Evolutionary conservation across 345 rosid species (phyloP).

Genomic region (Salix exigua): DNA sequence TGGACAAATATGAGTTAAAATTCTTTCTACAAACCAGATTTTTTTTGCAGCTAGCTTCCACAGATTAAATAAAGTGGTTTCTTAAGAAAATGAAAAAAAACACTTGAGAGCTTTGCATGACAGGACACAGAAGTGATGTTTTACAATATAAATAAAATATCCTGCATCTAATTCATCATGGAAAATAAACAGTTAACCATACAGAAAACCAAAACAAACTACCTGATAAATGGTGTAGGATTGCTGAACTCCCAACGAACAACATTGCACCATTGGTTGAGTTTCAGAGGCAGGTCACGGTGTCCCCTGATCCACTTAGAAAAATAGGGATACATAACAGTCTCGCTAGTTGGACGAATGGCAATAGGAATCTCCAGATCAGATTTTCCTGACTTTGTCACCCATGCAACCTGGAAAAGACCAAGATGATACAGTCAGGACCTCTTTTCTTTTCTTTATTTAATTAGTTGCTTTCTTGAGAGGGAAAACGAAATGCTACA

Average conservation of each 20-base stretch:
- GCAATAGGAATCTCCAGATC: conserved; percentile 92
- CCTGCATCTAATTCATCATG: neutral
- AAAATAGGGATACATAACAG: conserved; percentile 95
- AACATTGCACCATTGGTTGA: conserved; percentile 99
- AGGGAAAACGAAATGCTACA: neutral
- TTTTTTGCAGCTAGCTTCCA: neutral
- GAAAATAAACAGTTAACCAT: neutral
- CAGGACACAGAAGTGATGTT: neutral
- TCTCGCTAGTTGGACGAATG: conserved; percentile 97
- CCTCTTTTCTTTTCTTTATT: neutral
- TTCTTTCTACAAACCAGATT: neutral
- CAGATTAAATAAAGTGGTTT: neutral
- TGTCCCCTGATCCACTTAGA: conserved; percentile 99
- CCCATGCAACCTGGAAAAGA: conserved; percentile 87
- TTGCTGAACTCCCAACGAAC: conserved; percentile 99
- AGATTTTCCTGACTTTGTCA: conserved; percentile 83
- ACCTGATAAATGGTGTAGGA: conserved; percentile 99
- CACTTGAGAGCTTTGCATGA: neutral
- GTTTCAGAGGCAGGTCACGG: conserved; percentile 91
- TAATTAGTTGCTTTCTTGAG: neutral
- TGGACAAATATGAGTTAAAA: neutral
- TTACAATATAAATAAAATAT: neutral
- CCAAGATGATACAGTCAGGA: neutral
- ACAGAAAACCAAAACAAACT: conserved; percentile 2
- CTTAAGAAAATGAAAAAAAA: neutral